Evolutionary conservation across 495 filamentous ascomycete species (phyloP), one percentile per base, ranked within the genome.

Genomic region (Trichoderma reesei): DNA sequence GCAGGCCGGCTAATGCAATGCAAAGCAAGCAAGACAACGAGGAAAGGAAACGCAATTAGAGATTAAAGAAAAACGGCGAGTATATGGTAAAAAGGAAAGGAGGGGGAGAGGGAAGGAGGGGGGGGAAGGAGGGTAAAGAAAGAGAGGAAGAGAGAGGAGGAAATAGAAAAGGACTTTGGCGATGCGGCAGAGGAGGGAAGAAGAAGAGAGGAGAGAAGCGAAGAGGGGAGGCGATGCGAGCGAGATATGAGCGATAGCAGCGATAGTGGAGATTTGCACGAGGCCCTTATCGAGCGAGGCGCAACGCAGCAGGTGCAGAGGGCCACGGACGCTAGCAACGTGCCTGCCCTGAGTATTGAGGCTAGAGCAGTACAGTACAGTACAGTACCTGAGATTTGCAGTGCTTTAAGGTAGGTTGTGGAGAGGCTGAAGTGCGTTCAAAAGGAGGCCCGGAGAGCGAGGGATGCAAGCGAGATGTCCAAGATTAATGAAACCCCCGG

Each of bases 401-500:
- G 26, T 26, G 26, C 26, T 26, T 26, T 26, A n/a, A n/a, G n/a
- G n/a, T n/a, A 26, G 26, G 26, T 26, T 26, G 26, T 26, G 26
- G 26, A 26, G 26, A 26, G 26, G 26, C 26, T 56, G 51, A 26
- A 56, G 51, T 33, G 20, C 6, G 31, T 11, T 6, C 31, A 18
- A 56, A 56, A 56, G 51, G 51, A 34, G 51, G 51, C 20, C 7
- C 10, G 5, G 18, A 56, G 18, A 18, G 51, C 51, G 11, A 46
- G 42, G 42, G 42, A 46, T 10, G 26, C 26, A 56, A 56, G 51
- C 51, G 51, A 56, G 51, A 56, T 56, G 44, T 48, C 44, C 26
- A 10, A 56, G 34, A 33, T 56, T 33, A 56, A 56, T 56, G 51
- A 56, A 56, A 20, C 44, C 44, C 20, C 44, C 4, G 10, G n/a